phyloP scores from a whole-genome alignment of 2,329 filamentous ascomycete species.

The Hymenoscyphus albidus region DNA sequence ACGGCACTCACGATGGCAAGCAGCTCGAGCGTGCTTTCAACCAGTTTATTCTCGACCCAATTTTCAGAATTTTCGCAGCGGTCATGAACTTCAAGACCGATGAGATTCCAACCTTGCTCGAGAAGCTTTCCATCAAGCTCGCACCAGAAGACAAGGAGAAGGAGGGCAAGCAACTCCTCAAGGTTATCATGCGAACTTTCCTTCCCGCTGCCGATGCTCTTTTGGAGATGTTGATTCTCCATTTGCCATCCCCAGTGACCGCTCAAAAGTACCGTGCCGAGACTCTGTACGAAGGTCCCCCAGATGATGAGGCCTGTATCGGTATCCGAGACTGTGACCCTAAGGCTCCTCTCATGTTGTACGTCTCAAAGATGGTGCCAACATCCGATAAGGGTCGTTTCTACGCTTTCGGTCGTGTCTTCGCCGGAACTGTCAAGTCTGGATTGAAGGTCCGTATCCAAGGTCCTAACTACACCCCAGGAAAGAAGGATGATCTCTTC shows the following conservation, averaged over 20 bases:
- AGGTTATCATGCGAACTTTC: slow-evolving; percentile 98
- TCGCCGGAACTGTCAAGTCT: slow-evolving; percentile 95
- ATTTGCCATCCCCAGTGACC: slow-evolving; percentile 91
- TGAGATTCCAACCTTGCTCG: slow-evolving; percentile 74
- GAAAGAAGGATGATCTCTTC: slow-evolving; percentile 98
- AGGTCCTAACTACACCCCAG: slow-evolving; percentile 96
- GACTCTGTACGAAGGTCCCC: slow-evolving; percentile 97
- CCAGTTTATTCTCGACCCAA: slow-evolving; percentile 98
- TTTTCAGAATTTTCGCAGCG: slow-evolving; percentile 96
- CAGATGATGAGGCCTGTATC: slow-evolving; percentile 87
- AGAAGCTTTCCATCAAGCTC: slow-evolving; percentile 96
- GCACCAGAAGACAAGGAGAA: slow-evolving; percentile 79
- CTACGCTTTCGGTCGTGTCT: slow-evolving; percentile 99
- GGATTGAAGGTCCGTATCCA: slow-evolving; percentile 99
- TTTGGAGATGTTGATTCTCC: slow-evolving; percentile 99
- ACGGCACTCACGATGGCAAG: slow-evolving; percentile 77
- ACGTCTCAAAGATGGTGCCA: slow-evolving; percentile 99
- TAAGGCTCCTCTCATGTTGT: slow-evolving; percentile 98
- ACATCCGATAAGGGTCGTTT: slow-evolving; percentile 99
- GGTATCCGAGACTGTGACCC: slow-evolving; percentile 98
- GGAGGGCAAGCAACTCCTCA: slow-evolving; percentile 96
- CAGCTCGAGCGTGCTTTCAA: slow-evolving; percentile 96
- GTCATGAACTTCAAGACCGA: slow-evolving; percentile 99
- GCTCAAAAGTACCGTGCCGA: slow-evolving; percentile 98
- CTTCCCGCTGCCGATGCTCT: slow-evolving; percentile 96